phyloP scores from a whole-genome alignment of 805 yeast genomes.

The Wickerhamiella azymoides region DNA sequence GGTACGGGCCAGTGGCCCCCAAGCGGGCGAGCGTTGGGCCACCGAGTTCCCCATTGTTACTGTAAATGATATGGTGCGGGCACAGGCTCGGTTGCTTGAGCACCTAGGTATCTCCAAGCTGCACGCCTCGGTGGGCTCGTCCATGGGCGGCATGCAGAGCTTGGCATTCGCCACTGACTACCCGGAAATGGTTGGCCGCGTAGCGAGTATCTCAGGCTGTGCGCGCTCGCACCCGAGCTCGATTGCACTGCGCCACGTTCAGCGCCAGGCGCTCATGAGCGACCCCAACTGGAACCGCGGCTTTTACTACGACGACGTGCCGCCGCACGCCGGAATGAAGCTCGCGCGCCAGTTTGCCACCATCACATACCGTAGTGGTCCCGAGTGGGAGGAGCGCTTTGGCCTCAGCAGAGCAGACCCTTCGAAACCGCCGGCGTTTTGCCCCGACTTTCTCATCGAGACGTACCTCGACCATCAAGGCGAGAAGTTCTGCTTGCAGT shows the following conservation, averaged over 20 bases:
- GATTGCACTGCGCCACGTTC: conserved; percentile 85
- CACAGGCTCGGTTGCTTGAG: conserved; percentile 60
- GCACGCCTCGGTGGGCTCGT: conserved; percentile 74
- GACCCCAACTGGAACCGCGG: conserved; percentile 95
- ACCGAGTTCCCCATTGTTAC: conserved; percentile 80
- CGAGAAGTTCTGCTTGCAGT: conserved; percentile 80
- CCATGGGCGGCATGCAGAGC: conserved; percentile 99
- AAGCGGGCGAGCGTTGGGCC: conserved; percentile 43
- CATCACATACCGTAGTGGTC: conserved; percentile 86
- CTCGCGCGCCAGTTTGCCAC: conserved; percentile 89
- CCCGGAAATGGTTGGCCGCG: conserved; percentile 56
- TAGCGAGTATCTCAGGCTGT: conserved; percentile 79
- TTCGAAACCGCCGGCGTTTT: conserved; percentile 62
- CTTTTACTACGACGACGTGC: conserved; percentile 59
- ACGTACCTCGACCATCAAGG: conserved; percentile 92
- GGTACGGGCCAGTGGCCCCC: conserved; percentile 46
- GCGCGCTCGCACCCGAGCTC: conserved; percentile 90
- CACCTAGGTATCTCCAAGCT: conserved; percentile 50
- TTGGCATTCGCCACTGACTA: conserved; percentile 77
- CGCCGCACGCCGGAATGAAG: conserved; percentile 93
- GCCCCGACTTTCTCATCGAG: conserved; percentile 87
- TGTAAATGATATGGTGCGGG: conserved; percentile 80
- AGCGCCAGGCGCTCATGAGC: conserved; percentile 84
- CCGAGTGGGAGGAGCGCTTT: conserved; percentile 91
- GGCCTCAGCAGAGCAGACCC: conserved; percentile 82